Conservation (phyloP, 176 grass and related monocot species). For the sorghum (Sorghum bicolor) region DNA sequence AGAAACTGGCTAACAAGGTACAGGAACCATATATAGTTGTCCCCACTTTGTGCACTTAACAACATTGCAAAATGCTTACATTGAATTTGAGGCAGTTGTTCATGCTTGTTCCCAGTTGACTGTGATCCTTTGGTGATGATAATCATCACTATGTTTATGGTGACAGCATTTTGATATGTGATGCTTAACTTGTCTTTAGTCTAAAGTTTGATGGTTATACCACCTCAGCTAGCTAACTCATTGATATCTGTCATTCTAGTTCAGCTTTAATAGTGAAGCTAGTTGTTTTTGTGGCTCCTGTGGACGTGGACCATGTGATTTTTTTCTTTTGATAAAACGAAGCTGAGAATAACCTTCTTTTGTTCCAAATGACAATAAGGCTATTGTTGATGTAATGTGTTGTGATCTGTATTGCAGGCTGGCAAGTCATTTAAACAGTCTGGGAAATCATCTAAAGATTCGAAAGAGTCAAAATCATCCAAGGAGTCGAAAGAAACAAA, state of each 20-base stretch:
- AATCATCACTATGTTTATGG: background rate
- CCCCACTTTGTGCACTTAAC: background rate
- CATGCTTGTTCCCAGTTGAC: background rate
- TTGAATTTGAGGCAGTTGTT: background rate
- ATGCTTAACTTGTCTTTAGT: background rate
- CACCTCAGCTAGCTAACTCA: background rate
- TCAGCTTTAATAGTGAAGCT: background rate
- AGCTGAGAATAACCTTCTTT: background rate
- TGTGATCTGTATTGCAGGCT: slow-evolving; percentile 9
- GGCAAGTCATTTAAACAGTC: slow-evolving; percentile 44
- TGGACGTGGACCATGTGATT: background rate
- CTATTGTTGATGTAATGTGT: background rate
- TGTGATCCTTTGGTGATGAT: background rate
- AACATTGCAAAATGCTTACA: background rate
- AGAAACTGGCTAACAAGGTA: slow-evolving; percentile 69
- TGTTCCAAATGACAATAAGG: background rate
- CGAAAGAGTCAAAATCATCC: background rate
- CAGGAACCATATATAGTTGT: background rate
- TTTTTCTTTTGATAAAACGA: background rate
- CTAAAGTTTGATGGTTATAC: background rate
- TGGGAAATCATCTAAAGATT: slow-evolving; percentile 32
- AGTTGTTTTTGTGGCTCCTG: background rate
- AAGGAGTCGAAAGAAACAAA: slow-evolving; percentile 12
- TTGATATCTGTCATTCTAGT: background rate
- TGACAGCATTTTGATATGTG: background rate